phyloP scores from a whole-genome alignment of 306 rosid genomes.

The Sechiopsis laciniata region DNA sequence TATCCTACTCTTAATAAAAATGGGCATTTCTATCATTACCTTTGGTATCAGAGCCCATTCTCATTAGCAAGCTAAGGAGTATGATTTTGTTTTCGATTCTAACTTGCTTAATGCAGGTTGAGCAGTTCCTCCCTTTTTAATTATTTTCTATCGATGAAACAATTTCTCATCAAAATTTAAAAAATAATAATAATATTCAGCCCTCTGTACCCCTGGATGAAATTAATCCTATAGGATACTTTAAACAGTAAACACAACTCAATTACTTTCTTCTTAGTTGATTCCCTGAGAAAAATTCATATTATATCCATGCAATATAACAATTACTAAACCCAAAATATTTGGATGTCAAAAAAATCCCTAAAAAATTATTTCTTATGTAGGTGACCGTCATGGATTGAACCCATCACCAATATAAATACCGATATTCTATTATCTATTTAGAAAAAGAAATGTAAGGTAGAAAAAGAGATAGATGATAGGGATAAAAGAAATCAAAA shows the following conservation, averaged over 20 bases:
- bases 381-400: no score
- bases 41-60: no score
- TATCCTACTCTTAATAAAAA: no score
- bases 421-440: no score
- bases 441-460: neutral
- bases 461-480: slow-evolving; percentile 10
- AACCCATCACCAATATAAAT: no score
- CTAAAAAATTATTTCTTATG: no score
- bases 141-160: neutral
- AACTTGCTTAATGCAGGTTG: neutral
- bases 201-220: neutral
- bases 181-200: no score
- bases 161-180: neutral
- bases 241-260: neutral
- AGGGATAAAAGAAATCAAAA: slow-evolving; percentile 9
- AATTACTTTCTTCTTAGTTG: neutral
- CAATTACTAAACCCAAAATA: no score
- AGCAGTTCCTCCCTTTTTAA: neutral
- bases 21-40: no score
- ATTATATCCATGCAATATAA: neutral
- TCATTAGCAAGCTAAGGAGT: neutral
- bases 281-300: no score
- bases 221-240: neutral
- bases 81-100: neutral
- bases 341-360: no score